Percentiles rank a stretch among this genome's conserved stretches.
phyloP scores from a whole-genome alignment of 768 basidiomycete genomes.

The Pleurotus pulmonarius region DNA sequence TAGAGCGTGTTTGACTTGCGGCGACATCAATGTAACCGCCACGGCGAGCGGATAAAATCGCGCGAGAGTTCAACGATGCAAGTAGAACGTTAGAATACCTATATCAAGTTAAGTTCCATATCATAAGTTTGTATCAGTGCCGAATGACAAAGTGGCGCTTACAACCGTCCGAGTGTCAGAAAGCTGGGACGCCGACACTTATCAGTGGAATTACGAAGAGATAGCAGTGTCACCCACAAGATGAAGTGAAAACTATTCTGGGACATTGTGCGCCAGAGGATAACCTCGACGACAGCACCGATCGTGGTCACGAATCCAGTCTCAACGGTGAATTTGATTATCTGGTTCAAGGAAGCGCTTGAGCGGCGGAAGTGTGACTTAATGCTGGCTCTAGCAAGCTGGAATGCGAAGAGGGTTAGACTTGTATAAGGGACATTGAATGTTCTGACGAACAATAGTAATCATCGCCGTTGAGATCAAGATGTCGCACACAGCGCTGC shows the following conservation, averaged over 20 bases:
- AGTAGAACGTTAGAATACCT: constrained; percentile 10
- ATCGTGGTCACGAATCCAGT: constrained; percentile 10
- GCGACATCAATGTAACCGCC: background rate
- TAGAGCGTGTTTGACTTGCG: background rate
- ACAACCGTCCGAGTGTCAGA: constrained; percentile 1
- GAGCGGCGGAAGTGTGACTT: background rate
- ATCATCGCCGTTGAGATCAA: constrained; percentile 24
- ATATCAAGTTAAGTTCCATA: background rate
- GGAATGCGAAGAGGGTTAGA: background rate
- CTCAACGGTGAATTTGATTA: constrained; percentile 10
- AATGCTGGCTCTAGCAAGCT: background rate
- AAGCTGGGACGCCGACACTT: background rate
- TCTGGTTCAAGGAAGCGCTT: background rate
- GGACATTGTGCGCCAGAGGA: constrained; percentile 8
- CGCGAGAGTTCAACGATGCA: constrained; percentile 7
- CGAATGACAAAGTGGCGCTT: background rate
- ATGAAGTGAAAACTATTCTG: constrained; percentile 11
- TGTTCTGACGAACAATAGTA: constrained; percentile 2
- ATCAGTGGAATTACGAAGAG: no score
- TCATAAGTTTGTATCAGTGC: background rate
- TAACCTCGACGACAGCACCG: constrained; percentile 7
- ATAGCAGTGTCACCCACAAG: background rate
- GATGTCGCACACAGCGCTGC: constrained; percentile 13
- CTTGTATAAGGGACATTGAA: background rate
- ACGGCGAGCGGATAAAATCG: background rate